These are phyloP conservation scores for Anisodus tanguticus DNA, from an alignment of 257 asterid species.

Conservation along the genomic window DNA sequence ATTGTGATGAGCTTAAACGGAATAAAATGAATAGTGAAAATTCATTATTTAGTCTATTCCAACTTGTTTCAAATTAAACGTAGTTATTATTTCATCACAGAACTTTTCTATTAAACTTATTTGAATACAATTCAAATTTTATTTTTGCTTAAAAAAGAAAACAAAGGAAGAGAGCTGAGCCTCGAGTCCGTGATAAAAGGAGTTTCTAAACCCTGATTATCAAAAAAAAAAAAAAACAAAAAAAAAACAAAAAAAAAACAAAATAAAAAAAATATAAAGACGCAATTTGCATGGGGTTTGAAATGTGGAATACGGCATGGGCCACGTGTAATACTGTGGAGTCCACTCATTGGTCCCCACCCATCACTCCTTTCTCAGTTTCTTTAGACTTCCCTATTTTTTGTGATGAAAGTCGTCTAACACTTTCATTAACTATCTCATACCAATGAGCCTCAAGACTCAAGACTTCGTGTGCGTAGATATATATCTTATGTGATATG, in stretches of 20 bases:
- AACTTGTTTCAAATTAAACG: neutral
- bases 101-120: neutral
- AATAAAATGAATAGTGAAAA: neutral
- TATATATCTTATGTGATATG: no score
- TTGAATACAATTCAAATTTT: neutral
- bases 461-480: no score
- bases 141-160: neutral
- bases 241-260: no score
- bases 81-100: neutral
- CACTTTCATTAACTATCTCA: neutral
- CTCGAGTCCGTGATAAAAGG: neutral
- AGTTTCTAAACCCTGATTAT: no score
- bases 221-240: no score
- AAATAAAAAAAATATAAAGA: no score
- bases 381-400: neutral
- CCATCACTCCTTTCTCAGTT: neutral
- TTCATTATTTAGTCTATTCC: neutral
- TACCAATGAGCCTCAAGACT: no score
- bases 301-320: constrained; percentile 26
- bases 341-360: neutral
- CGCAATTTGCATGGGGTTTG: constrained; percentile 27
- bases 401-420: neutral
- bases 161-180: neutral
- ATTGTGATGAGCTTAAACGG: neutral
- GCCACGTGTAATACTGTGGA: neutral